A percentile compares a stretch with the other conserved stretches of the same genome.
Evolutionary conservation across 139 green algal genomes (phyloP).

Genomic region (Zygnema circumcarinatum): DNA sequence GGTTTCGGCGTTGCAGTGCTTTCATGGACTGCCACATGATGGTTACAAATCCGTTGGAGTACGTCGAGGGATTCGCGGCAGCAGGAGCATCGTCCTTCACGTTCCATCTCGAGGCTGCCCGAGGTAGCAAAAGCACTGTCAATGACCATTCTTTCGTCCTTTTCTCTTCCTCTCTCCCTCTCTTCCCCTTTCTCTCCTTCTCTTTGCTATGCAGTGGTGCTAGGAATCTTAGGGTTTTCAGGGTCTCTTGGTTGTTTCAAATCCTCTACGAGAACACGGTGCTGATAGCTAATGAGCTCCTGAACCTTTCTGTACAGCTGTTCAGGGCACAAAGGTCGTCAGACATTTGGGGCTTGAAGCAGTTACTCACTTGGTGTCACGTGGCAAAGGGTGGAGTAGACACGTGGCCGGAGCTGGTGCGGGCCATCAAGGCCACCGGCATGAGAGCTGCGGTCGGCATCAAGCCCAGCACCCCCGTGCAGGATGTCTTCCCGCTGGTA

Average conservation of each 20-base stretch:
- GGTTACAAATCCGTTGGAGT: conserved; percentile 68
- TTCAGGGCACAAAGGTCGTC: too few relatives aligned
- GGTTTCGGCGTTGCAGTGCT: conserved; percentile 45
- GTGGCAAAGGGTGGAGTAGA: too few relatives aligned
- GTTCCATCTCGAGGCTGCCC: conserved; percentile 86
- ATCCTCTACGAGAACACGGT: too few relatives aligned
- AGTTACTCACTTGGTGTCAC: too few relatives aligned
- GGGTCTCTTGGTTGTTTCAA: too few relatives aligned
- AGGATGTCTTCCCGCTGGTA: conserved; percentile 73
- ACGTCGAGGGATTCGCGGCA: conserved; percentile 76
- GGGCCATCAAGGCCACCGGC: conserved; percentile 60
- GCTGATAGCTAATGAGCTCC: too few relatives aligned
- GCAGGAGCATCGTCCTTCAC: conserved; percentile 88
- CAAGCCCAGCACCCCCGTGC: conserved; percentile 72
- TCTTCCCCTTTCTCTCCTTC: neutral
- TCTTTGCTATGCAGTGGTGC: too few relatives aligned
- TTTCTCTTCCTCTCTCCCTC: neutral
- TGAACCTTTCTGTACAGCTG: too few relatives aligned
- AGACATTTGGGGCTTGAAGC: too few relatives aligned
- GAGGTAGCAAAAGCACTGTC: neutral
- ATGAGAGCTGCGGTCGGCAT: conserved; percentile 86
- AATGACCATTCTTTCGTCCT: neutral
- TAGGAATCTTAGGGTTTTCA: too few relatives aligned
- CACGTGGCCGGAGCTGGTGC: conserved; percentile 30
- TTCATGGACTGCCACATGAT: conserved; percentile 92